Conservation (phyloP, 2,329 filamentous ascomycete species). For the Hypoxylon sp. region DNA sequence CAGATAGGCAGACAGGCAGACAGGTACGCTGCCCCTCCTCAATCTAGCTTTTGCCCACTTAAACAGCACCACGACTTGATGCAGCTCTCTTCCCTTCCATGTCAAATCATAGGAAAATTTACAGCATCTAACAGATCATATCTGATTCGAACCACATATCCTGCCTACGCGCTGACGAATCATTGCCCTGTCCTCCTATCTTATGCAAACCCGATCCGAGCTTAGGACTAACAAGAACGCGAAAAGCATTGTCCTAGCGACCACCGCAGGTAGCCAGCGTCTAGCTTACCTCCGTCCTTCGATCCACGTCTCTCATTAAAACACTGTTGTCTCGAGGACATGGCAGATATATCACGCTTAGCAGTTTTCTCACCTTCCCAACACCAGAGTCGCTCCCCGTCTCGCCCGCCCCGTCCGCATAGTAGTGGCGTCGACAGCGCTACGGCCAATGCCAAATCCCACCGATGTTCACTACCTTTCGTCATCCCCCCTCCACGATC, state of each 20-base stretch:
- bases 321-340: conserved; percentile 22
- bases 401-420: conserved; percentile 25
- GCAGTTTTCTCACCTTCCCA: conserved; percentile 34
- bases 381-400: conserved; percentile 35
- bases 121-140: conserved; percentile 16
- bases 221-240: conserved; percentile 14
- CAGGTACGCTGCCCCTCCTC: conserved; percentile 19
- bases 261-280: conserved; percentile 20
- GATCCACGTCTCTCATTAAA: conserved; percentile 28
- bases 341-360: conserved; percentile 33
- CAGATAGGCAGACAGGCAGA: too few species aligned
- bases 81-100: conserved; percentile 40
- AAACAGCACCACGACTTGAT: conserved; percentile 48
- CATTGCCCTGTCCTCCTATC: conserved; percentile 21
- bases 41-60: conserved; percentile 35
- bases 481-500: conserved; percentile 62
- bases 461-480: conserved; percentile 58
- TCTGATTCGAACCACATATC: conserved; percentile 39
- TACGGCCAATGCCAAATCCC: conserved; percentile 42
- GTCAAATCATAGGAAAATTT: conserved; percentile 28
- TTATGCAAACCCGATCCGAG: conserved; percentile 19
- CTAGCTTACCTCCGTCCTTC: conserved; percentile 13
- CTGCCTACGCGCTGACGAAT: conserved; percentile 30
- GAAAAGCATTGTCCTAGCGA: conserved; percentile 23
- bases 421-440: conserved; percentile 1